Conservation (phyloP, 106 monocot species). For the Platanthera zijinensis region DNA sequence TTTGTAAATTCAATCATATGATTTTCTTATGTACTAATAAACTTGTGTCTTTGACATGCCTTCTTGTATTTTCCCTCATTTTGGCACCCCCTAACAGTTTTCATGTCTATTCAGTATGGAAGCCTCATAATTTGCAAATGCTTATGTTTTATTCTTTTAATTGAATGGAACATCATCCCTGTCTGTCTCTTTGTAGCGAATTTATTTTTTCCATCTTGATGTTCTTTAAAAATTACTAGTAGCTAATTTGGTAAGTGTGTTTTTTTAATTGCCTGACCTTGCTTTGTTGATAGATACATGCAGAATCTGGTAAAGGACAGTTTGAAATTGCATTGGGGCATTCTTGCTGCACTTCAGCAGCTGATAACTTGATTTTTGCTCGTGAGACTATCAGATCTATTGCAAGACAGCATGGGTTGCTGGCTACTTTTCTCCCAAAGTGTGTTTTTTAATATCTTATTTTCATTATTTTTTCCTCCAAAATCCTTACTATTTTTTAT, state of each 20-base stretch:
- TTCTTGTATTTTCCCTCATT: background rate
- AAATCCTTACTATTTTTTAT: background rate
- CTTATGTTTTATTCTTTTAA: background rate
- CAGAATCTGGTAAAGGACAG: slow-evolving; percentile 88
- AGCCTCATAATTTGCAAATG: background rate
- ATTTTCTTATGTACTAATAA: background rate
- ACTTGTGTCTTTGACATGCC: background rate
- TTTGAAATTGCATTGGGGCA: slow-evolving; percentile 74
- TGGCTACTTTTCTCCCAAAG: slow-evolving; percentile 94
- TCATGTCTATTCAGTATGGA: background rate
- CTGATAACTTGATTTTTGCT: slow-evolving; percentile 80
- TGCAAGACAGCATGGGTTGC: slow-evolving; percentile 74
- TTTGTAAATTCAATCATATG: background rate
- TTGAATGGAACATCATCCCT: background rate
- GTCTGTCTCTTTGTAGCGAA: background rate
- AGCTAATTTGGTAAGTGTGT: background rate
- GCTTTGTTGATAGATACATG: slow-evolving; percentile 59
- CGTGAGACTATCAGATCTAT: slow-evolving; percentile 74
- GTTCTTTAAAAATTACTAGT: background rate
- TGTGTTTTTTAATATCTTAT: slow-evolving; percentile 22
- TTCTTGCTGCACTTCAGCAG: slow-evolving; percentile 47
- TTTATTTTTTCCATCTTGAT: background rate
- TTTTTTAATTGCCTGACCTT: slow-evolving; percentile 9
- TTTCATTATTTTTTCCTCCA: background rate
- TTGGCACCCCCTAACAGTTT: background rate